Evolutionary conservation across 1,139 yeast species (phyloP).

Genomic region (Sugiyamaella novakii): DNA sequence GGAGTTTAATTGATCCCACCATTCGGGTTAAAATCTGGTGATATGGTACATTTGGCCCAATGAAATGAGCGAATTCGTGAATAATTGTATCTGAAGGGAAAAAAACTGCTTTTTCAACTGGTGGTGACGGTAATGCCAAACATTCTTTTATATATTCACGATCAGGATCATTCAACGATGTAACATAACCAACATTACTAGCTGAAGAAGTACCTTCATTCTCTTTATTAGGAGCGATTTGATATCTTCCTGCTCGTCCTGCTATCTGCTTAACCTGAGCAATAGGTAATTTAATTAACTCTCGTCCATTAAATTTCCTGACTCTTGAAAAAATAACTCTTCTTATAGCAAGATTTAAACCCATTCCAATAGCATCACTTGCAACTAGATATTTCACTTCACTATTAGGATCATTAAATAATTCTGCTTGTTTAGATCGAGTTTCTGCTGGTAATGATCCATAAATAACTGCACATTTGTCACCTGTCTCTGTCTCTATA

Average conservation of each 20-base stretch:
- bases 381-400: conserved; percentile 81
- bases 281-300: conserved; percentile 51
- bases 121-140: conserved; percentile 35
- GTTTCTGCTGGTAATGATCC: conserved; percentile 98
- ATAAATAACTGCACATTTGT: conserved; percentile 85
- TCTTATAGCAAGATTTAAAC: conserved; percentile 79
- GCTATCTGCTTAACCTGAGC: conserved; percentile 84
- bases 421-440: conserved; percentile 76
- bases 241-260: conserved; percentile 92
- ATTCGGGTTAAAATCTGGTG: conserved; percentile 31
- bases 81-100: conserved; percentile 38
- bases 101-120: conserved; percentile 31
- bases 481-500: conserved; percentile 48
- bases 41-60: conserved; percentile 29
- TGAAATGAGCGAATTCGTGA: conserved; percentile 31
- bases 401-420: conserved; percentile 66
- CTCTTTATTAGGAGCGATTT: conserved; percentile 35
- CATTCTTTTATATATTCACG: conserved; percentile 37
- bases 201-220: conserved; percentile 23
- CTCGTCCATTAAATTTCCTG: conserved; percentile 70
- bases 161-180: conserved; percentile 37
- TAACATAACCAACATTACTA: conserved; percentile 48
- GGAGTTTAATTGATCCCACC: conserved; percentile 28
- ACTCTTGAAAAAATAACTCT: conserved; percentile 73
- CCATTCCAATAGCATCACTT: conserved; percentile 98